Evolutionary conservation across 768 basidiomycete genomes (phyloP), one percentile per base, ranked within the genome.

Genomic region (Rhodocollybia butyracea): DNA sequence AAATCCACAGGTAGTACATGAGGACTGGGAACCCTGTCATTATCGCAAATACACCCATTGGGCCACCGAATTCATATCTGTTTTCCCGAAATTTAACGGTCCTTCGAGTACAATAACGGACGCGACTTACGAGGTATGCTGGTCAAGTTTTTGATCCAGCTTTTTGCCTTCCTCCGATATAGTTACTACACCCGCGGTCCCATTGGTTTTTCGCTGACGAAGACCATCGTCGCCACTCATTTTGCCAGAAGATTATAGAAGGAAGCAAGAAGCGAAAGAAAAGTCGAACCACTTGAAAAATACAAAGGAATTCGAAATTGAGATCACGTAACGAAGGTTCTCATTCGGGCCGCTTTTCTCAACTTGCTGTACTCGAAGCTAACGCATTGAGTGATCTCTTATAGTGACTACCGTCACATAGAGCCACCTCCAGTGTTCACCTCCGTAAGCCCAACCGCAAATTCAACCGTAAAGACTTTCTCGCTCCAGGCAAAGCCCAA

Each of bases 1-100:
- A 99, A 56, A 92, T 92, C 93, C 94, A 98, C 59, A 98, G 82
- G 75, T 98, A 99, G 71, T 97, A 99, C 94, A 99, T 98, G 58
- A 98, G 79, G 24, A 88, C 70, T 0, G 97, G 97, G 67, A 99
- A 99, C 45, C 89, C 87, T 19, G 86, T 77, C 89, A 99, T 98
- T 74, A 99, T 98, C 12, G 88, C 89, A 11, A 84, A 70, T 26
- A 95, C 94, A 42, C 96, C 97, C 72, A 80, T 79, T 39, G 96
- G 94, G 2, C 96, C 96, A 60, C 97, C 96, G 65, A 99, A 99
- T 70, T 99, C 95, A 74, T 91, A 96, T 34, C 93, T 95, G 60
- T 15, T 59, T 22, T 57, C 39, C 24, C 31, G 55, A 43, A 21
- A n/a, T 48, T n/a, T 55, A 39, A 59, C 7, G 61, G 55, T 21